Conservation (phyloP, 805 yeast species). For the Brettanomyces custersianus region DNA sequence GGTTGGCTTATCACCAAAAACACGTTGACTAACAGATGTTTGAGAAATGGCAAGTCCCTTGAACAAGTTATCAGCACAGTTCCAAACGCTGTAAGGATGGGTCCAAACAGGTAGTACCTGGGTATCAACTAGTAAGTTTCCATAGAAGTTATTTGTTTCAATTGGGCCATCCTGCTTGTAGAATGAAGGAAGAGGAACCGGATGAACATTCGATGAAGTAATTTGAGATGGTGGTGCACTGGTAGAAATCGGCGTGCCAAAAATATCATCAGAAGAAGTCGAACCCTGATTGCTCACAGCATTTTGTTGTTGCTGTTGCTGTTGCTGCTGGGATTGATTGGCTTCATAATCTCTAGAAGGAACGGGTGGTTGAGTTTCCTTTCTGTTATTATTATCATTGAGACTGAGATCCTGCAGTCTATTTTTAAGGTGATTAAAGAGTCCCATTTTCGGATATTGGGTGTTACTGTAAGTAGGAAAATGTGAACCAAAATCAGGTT, state of each 20-base stretch:
- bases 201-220: conserved; percentile 53
- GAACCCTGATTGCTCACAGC: too few relatives aligned
- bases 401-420: conserved; percentile 7
- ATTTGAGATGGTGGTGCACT: conserved; percentile 15
- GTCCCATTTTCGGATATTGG: too few relatives aligned
- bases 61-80: conserved; percentile 29
- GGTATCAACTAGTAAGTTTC: conserved; percentile 57
- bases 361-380: background rate
- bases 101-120: conserved; percentile 72
- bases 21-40: conserved; percentile 47
- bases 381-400: conserved; percentile 1
- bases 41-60: conserved; percentile 65
- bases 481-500: too few relatives aligned
- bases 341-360: background rate
- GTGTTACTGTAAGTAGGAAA: too few relatives aligned
- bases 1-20: conserved; percentile 57
- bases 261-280: conserved; percentile 13
- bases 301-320: too few relatives aligned
- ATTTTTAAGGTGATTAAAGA: conserved; percentile 11
- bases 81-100: conserved; percentile 75
- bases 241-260: conserved; percentile 14
- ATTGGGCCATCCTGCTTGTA: conserved; percentile 37
- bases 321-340: too few relatives aligned
- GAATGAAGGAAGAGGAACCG: conserved; percentile 51
- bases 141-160: conserved; percentile 73